Evolutionary conservation across 1,284 basidiomycete species (phyloP).

Genomic region (Fomitopsis schrenkii): DNA sequence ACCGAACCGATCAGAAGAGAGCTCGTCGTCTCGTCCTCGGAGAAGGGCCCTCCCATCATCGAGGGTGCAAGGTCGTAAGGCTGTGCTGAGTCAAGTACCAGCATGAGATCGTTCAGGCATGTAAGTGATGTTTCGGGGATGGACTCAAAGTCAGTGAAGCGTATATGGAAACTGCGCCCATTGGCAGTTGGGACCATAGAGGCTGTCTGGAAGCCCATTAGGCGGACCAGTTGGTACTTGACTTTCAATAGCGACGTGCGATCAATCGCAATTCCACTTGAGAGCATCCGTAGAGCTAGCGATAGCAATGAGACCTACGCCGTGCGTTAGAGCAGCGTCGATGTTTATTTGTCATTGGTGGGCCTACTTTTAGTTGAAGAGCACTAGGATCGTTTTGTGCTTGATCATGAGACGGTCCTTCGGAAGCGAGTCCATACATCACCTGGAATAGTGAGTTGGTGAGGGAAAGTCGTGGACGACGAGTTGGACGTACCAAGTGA

Average conservation of each 20-base stretch:
- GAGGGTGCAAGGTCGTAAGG: constrained; percentile 42
- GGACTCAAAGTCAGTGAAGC: constrained; percentile 41
- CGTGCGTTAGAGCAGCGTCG: background rate
- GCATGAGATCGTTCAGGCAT: constrained; percentile 54
- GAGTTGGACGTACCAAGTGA: background rate
- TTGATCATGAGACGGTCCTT: constrained; percentile 6
- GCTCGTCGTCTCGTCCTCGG: constrained; percentile 38
- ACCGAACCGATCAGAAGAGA: constrained; percentile 53
- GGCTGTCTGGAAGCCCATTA: constrained; percentile 53
- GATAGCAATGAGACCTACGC: constrained; percentile 50
- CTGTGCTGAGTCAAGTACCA: constrained; percentile 55
- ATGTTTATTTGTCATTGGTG: background rate
- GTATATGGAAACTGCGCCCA: constrained; percentile 48
- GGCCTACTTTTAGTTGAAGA: constrained; percentile 42
- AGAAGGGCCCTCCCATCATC: constrained; percentile 41
- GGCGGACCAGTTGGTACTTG: constrained; percentile 53
- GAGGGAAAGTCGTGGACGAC: background rate
- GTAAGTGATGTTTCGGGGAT: constrained; percentile 43
- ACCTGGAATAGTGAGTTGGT: constrained; percentile 29
- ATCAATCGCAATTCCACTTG: constrained; percentile 54
- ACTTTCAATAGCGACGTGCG: constrained; percentile 50
- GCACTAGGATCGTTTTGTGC: constrained; percentile 40
- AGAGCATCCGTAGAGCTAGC: constrained; percentile 59
- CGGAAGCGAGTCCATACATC: constrained; percentile 41
- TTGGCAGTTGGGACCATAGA: constrained; percentile 39